These are phyloP conservation scores for Melocanna baccifera DNA, from an alignment of 176 grass and related monocot genomes.

Conservation along the genomic window DNA sequence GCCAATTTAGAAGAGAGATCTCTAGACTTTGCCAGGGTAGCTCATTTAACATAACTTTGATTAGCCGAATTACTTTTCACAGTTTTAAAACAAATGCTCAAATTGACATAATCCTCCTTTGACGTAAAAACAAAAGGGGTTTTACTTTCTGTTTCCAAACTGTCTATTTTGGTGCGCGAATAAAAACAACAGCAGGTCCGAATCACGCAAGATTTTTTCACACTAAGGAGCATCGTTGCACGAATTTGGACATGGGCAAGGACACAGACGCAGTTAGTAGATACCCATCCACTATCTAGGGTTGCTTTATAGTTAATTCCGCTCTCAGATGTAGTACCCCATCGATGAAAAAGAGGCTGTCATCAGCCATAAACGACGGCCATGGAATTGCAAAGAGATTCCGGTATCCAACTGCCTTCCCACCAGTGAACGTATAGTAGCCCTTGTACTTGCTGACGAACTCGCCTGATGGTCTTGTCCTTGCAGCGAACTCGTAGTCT, in stretches of 20 bases:
- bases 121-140: conserved; percentile 15
- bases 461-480: conserved; percentile 68
- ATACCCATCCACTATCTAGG: conserved; percentile 32
- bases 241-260: neutral
- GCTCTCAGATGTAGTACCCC: conserved; percentile 86
- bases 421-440: conserved; percentile 87
- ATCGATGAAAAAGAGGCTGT: conserved; percentile 89
- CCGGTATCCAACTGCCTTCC: conserved; percentile 87
- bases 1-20: neutral
- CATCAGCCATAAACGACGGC: conserved; percentile 86
- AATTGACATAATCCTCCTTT: neutral
- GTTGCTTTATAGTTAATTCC: conserved; percentile 81
- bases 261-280: conserved; percentile 18
- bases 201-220: conserved; percentile 18
- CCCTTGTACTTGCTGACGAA: conserved; percentile 97
- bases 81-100: conserved; percentile 8
- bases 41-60: neutral
- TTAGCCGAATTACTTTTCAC: conserved; percentile 8
- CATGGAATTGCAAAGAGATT: conserved; percentile 92
- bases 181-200: conserved; percentile 15
- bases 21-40: neutral
- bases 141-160: conserved; percentile 15
- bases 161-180: conserved; percentile 21
- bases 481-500: conserved; percentile 92
- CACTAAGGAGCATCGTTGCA: neutral